Conservation (phyloP, 2,329 filamentous ascomycete genomes). For the Talaromyces sp. region DNA sequence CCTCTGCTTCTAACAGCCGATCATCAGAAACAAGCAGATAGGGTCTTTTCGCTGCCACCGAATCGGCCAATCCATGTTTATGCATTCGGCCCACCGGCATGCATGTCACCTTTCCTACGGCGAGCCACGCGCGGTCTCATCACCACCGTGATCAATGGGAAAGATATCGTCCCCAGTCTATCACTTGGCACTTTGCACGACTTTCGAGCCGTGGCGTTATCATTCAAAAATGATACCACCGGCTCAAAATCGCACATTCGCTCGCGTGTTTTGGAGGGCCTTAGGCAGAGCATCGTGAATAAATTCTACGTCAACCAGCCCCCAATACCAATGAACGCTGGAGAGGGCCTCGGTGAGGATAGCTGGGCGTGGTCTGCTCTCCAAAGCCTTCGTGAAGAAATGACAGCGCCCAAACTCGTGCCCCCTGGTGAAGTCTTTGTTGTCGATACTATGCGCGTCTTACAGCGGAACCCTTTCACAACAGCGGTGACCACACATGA, state of each 20-base stretch:
- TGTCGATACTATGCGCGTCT: conserved; percentile 62
- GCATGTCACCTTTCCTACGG: conserved; percentile 65
- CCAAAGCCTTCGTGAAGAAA: conserved; percentile 59
- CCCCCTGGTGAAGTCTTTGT: conserved; percentile 73
- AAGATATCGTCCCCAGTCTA: conserved; percentile 68
- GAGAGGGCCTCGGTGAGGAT: conserved; percentile 54
- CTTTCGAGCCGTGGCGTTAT: conserved; percentile 64
- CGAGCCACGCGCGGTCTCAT: conserved; percentile 67
- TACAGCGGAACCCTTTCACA: conserved; percentile 62
- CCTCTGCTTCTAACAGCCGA: conserved; percentile 32
- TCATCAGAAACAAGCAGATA: conserved; percentile 15
- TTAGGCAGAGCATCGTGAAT: conserved; percentile 57
- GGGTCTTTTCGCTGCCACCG: conserved; percentile 52
- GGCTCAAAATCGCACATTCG: conserved; percentile 63
- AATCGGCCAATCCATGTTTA: conserved; percentile 72
- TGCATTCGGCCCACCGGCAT: conserved; percentile 69
- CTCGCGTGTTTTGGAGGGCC: conserved; percentile 59
- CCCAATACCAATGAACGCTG: conserved; percentile 38
- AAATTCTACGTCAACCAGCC: conserved; percentile 54
- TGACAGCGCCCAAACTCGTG: conserved; percentile 64
- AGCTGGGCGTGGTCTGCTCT: conserved; percentile 66
- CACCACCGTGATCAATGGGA: conserved; percentile 67
- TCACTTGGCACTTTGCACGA: conserved; percentile 71
- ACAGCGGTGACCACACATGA: conserved; percentile 24
- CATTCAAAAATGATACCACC: conserved; percentile 66